Evolutionary conservation across 2,329 filamentous ascomycete species (phyloP).

Genomic region (Epichloe scottii): DNA sequence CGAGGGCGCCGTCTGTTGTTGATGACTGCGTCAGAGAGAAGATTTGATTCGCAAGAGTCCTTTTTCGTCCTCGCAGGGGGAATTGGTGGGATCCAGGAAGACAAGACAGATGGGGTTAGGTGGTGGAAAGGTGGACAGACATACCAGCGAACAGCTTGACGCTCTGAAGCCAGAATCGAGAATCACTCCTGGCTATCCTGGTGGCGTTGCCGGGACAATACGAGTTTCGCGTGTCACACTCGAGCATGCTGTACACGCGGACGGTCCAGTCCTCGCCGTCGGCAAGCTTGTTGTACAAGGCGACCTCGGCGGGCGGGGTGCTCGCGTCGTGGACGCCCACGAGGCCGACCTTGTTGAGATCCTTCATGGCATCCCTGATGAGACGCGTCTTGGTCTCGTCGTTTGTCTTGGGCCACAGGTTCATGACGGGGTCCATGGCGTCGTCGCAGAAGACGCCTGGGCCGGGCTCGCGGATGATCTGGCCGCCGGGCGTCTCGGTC

Average conservation of each 20-base stretch:
- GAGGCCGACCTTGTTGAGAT: conserved; percentile 51
- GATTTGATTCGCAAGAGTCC: no score
- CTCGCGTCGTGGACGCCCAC: conserved; percentile 61
- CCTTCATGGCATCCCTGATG: conserved; percentile 46
- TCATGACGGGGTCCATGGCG: conserved; percentile 50
- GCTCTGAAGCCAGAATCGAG: conserved; percentile 43
- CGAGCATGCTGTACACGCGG: conserved; percentile 56
- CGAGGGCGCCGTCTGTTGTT: conserved; percentile 55
- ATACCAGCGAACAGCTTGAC: conserved; percentile 58
- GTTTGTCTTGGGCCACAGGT: conserved; percentile 44
- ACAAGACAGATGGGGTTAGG: background rate
- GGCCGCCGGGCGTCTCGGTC: conserved; percentile 47
- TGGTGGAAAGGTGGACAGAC: conserved; percentile 9
- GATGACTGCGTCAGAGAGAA: no score
- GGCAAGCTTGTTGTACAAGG: conserved; percentile 41
- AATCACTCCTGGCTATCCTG: conserved; percentile 30
- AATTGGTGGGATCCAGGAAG: background rate
- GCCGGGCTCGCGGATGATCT: conserved; percentile 47
- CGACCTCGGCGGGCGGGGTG: conserved; percentile 39
- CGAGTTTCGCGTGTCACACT: conserved; percentile 51
- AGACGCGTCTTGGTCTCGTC: conserved; percentile 39
- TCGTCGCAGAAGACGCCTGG: conserved; percentile 63
- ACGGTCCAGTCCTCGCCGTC: conserved; percentile 40
- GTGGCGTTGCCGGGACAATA: conserved; percentile 40
- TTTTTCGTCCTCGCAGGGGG: background rate